A percentile compares a stretch with the other conserved stretches of the same genome.
Conservation (phyloP, 2,329 filamentous ascomycete genomes). For the Hypoxylon sp. region DNA sequence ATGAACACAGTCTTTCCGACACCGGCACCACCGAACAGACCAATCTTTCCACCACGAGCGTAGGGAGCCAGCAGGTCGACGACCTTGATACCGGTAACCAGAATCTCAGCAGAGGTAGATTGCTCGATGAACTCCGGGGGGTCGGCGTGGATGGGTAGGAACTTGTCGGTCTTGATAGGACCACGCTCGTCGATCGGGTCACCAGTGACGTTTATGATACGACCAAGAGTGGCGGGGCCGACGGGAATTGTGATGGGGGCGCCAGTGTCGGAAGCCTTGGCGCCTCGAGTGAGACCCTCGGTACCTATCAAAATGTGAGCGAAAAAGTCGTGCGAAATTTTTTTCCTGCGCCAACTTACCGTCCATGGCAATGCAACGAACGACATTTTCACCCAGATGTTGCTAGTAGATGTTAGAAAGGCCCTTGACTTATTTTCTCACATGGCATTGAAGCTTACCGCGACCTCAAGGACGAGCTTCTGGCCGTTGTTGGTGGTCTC, state of each 20-base stretch:
- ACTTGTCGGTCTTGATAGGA: constrained; percentile 93
- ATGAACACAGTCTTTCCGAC: constrained; percentile 99
- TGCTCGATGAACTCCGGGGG: constrained; percentile 93
- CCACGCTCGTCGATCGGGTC: constrained; percentile 99
- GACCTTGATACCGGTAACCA: constrained; percentile 99
- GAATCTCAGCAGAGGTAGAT: constrained; percentile 94
- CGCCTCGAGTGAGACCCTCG: constrained; percentile 97
- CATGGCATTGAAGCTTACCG: constrained; percentile 66
- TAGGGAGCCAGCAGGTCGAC: constrained; percentile 99
- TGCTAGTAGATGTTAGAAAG: constrained; percentile 69
- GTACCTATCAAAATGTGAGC: constrained; percentile 71
- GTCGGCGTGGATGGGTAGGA: constrained; percentile 90
- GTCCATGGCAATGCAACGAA: constrained; percentile 99
- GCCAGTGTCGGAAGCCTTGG: constrained; percentile 86
- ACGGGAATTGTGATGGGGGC: constrained; percentile 96
- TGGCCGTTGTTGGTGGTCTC: constrained; percentile 89
- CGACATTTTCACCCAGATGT: constrained; percentile 99
- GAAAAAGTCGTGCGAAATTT: constrained; percentile 31
- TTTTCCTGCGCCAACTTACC: constrained; percentile 66
- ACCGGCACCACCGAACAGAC: constrained; percentile 99
- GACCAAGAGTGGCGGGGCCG: constrained; percentile 90
- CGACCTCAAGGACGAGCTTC: constrained; percentile 95
- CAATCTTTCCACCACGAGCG: constrained; percentile 99
- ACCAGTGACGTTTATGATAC: constrained; percentile 99
- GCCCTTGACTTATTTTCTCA: constrained; percentile 4